Conservation (phyloP, 192 early-diverging fungal species). For the Podila verticillata region DNA sequence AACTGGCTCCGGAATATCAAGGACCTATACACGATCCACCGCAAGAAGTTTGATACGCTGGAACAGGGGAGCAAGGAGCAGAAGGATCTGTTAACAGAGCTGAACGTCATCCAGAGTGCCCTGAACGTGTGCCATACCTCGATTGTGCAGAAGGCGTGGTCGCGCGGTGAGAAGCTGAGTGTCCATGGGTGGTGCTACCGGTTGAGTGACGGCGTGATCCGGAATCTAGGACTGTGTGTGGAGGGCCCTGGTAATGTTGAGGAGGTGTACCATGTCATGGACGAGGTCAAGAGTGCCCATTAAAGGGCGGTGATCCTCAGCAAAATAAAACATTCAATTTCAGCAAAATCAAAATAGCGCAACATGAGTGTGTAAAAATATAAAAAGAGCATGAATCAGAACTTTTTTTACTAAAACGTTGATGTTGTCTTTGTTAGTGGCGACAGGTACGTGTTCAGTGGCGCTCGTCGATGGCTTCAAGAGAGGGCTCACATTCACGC, state of each 20-base stretch:
- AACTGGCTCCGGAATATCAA: constrained; percentile 92
- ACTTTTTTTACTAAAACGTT: no score
- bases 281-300: not conserved
- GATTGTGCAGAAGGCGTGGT: constrained; percentile 88
- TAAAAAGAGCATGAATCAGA: no score
- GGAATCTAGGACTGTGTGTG: constrained; percentile 52
- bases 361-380: no score
- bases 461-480: no score
- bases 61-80: constrained; percentile 53
- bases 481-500: no score
- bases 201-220: constrained; percentile 47
- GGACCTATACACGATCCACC: constrained; percentile 77
- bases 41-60: constrained; percentile 51
- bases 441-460: no score
- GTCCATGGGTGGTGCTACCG: constrained; percentile 79
- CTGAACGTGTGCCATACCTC: constrained; percentile 76
- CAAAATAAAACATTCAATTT: no score
- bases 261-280: constrained; percentile 35
- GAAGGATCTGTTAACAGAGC: constrained; percentile 67
- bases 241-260: constrained; percentile 60
- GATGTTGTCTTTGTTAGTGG: no score
- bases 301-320: no score
- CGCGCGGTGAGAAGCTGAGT: constrained; percentile 70
- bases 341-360: no score
- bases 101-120: constrained; percentile 82